Evolutionary conservation across 345 rosid genomes (phyloP).

Genomic region (Salix purpurea): DNA sequence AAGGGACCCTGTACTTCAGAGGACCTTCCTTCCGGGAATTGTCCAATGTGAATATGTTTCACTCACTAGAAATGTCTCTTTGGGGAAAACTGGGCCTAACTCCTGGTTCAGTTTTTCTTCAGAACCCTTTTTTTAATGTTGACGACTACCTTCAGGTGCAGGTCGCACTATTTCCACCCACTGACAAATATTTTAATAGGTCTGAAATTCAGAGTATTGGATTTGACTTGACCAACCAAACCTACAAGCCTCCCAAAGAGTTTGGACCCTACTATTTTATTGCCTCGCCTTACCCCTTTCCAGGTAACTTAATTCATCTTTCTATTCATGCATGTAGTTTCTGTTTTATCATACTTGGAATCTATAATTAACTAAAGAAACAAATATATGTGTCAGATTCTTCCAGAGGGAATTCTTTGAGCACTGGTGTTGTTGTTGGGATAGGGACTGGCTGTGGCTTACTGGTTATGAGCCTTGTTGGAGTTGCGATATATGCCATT

Average conservation of each 20-base stretch:
- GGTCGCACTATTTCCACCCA: constrained; percentile 67
- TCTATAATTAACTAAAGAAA: constrained; percentile 3
- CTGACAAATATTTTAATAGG: constrained; percentile 56
- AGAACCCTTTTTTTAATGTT: constrained; percentile 73
- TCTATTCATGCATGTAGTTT: background rate
- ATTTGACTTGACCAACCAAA: constrained; percentile 77
- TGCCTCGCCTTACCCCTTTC: constrained; percentile 80
- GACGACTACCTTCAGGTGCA: constrained; percentile 91
- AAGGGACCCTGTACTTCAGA: constrained; percentile 81
- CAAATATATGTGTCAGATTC: constrained; percentile 36
- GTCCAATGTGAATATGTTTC: constrained; percentile 56
- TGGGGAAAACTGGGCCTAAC: constrained; percentile 66
- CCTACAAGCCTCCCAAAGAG: constrained; percentile 69
- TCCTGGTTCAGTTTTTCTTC: constrained; percentile 79
- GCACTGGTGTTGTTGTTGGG: constrained; percentile 41
- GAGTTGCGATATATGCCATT: constrained; percentile 65
- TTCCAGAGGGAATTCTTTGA: constrained; percentile 38
- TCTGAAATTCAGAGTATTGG: constrained; percentile 66
- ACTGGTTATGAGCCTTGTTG: constrained; percentile 61
- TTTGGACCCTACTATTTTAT: constrained; percentile 89
- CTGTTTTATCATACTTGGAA: background rate
- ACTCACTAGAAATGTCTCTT: constrained; percentile 71
- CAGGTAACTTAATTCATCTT: constrained; percentile 44
- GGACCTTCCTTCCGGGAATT: constrained; percentile 70
- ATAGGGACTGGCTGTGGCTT: constrained; percentile 46